Base-by-base conservation (phyloP, 768 basidiomycete genomes). In the Dentipellis fragilis region DNA sequence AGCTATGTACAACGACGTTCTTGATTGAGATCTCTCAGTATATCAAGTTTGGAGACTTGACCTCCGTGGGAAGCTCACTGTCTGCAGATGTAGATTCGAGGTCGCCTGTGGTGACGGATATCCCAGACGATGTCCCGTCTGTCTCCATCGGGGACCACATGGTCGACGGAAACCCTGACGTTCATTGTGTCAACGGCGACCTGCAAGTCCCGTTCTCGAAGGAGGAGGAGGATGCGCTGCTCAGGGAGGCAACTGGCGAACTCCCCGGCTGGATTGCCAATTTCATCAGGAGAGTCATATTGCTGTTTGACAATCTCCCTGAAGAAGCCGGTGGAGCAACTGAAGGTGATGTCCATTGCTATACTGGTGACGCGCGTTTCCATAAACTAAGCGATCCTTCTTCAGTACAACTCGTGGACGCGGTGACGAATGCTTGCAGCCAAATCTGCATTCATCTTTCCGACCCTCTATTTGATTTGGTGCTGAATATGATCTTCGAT, bases 241-340 rank as follows among this genome's bases (percentile, higher is more conserved):
- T 93, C 8, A 78, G 80, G 71, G 82, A 87, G 56, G 80, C 84
- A 19, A 89, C 89, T 14, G 78, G 80, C 2, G 80, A 78, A 37
- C 89, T 92, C 63, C 80, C 87, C 0, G 86, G 87, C 62, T 92
- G 91, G 91, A 76, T 93, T 7, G 76, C 85, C n/a, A 83, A 76
- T 59, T 89, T 93, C 67, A 76, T 93, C 55, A 80, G 84, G 5
- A 73, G 87, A 48, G 85, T 93, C 10, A 83, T 93, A 36, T 78
- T 85, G 54, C 71, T 93, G 5, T 79, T 93, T 57, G 87, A 90
- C 67, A 92, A 91, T 63, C 73, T 94, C 17, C 90, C 92, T 0
- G 90, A 93, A 57, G 90, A 93, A 68, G 79, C 82, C 8, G 83
- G 81, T 14, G 82, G 82, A 52, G 70, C 82, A 58, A 77, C 78